Percentiles rank a stretch among this genome's conserved stretches.
Conservation (phyloP, 257 asterid genomes). For the Prunella vulgaris region DNA sequence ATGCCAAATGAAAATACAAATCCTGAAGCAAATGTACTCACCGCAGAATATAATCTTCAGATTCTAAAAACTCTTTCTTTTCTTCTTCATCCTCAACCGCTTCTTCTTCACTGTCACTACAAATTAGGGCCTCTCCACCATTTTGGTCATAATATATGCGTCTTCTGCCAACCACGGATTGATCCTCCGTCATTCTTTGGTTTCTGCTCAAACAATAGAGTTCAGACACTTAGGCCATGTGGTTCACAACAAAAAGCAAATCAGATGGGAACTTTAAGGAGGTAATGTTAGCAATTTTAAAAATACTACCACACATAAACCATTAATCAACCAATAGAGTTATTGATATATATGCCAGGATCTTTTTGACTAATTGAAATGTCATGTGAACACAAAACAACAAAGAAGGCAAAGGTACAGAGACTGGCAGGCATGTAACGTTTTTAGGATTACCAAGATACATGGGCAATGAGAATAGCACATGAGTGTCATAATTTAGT, state of each 20-base stretch:
- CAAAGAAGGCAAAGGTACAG: neutral
- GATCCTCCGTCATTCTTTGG: conserved; percentile 94
- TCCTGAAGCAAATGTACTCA: conserved; percentile 37
- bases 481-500: too few relatives aligned
- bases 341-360: neutral
- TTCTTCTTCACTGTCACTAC: conserved; percentile 98
- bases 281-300: neutral
- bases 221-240: neutral
- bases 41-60: conserved; percentile 91
- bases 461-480: neutral
- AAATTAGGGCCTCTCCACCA: conserved; percentile 95
- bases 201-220: conserved; percentile 46
- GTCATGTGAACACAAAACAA: neutral
- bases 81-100: conserved; percentile 70
- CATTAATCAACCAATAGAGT: neutral
- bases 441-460: neutral
- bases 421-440: neutral
- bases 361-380: neutral
- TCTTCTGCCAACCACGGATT: conserved; percentile 94
- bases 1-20: conserved; percentile 18
- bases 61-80: conserved; percentile 76
- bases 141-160: conserved; percentile 88
- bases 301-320: neutral
- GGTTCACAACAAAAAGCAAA: neutral
- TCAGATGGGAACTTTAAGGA: neutral